Percentiles rank a stretch among this genome's conserved stretches.
Evolutionary conservation across 805 yeast genomes (phyloP).

Genomic region (Cyberlindnera japonica): DNA sequence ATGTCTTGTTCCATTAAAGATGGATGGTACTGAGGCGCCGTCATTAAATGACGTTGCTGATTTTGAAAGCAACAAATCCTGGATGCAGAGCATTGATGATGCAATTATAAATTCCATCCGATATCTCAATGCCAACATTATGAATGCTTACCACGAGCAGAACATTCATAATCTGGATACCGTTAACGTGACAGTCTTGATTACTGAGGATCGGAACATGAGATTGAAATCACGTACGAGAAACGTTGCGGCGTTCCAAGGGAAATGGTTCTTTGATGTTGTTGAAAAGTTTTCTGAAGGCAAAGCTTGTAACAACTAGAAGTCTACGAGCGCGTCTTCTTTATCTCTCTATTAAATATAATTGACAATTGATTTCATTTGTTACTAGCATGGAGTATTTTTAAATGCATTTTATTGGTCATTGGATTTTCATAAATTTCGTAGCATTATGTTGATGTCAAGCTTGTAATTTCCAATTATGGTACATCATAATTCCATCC

Average conservation of each 20-base stretch:
- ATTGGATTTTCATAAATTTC: too few relatives aligned
- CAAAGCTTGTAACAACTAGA: constrained; percentile 46
- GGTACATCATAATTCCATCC: constrained; percentile 13
- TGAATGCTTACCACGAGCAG: constrained; percentile 2
- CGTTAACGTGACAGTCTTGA: constrained; percentile 40
- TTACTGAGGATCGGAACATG: constrained; percentile 76
- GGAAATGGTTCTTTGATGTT: constrained; percentile 57
- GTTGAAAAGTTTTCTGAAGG: constrained; percentile 43
- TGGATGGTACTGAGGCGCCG: constrained; percentile 65
- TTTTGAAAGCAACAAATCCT: constrained; percentile 66
- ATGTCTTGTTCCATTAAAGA: constrained; percentile 55
- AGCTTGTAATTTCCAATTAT: constrained; percentile 21
- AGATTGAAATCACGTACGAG: constrained; percentile 57
- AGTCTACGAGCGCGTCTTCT: neutral
- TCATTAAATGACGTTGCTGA: constrained; percentile 70
- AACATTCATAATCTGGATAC: constrained; percentile 9
- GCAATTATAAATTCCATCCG: constrained; percentile 30
- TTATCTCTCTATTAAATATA: too few relatives aligned
- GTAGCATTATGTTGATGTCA: neutral
- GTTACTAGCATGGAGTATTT: too few relatives aligned
- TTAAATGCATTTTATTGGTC: too few relatives aligned
- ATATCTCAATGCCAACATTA: constrained; percentile 7
- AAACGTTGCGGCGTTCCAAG: constrained; percentile 52
- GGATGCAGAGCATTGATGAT: constrained; percentile 73
- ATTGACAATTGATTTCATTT: too few relatives aligned